Evolutionary conservation across 1,284 basidiomycete species (phyloP), one percentile per base, ranked within the genome.

Genomic region (Boletus sp.): DNA sequence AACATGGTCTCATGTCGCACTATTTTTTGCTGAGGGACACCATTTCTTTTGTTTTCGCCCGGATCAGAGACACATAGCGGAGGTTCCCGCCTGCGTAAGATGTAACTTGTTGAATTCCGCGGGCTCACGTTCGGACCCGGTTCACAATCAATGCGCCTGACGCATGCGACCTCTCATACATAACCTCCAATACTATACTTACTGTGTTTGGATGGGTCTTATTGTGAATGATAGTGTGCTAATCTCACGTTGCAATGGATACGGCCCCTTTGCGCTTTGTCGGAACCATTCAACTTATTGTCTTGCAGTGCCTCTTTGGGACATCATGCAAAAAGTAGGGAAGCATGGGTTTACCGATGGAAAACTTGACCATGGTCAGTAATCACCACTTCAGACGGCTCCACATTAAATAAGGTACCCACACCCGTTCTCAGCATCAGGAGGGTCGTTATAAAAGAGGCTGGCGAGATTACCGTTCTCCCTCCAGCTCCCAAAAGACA

Each of bases 101-200:
- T 37, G 35, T n/a, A 51, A 13, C 4, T 37, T 51, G 51, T 48
- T 15, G 36, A 8, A 36, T 16, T 56, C 55, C 52, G 54, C 42
- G 42, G 22, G 43, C 29, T 55, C 31, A 24, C 41, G 16, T 36
- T 46, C 43, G 9, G n/a, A 12, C 2, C 29, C 36, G 15, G 58
- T 27, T 35, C 36, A 41, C 49, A 31, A 42, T 20, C 8, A n/a
- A 31, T 27, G 8, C 8, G 24, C 16, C 15, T 44, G 22, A 24
- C 1, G 1, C 16, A n/a, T 5, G 44, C 42, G n/a, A 41, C 4
- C 11, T 44, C 42, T 18, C 24, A 24, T 24, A 24, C 24, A 24
- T 27, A 9, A 37, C 13, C 7, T 22, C n/a, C 35, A 64, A 60
- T 36, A 67, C 65, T 67, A 58, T 29, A 57, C 56, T 65, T 68